Evolutionary conservation across 495 filamentous ascomycete species (phyloP), one percentile per base, ranked within the genome.

Genomic region (Podospora bellae-mahoneyi): DNA sequence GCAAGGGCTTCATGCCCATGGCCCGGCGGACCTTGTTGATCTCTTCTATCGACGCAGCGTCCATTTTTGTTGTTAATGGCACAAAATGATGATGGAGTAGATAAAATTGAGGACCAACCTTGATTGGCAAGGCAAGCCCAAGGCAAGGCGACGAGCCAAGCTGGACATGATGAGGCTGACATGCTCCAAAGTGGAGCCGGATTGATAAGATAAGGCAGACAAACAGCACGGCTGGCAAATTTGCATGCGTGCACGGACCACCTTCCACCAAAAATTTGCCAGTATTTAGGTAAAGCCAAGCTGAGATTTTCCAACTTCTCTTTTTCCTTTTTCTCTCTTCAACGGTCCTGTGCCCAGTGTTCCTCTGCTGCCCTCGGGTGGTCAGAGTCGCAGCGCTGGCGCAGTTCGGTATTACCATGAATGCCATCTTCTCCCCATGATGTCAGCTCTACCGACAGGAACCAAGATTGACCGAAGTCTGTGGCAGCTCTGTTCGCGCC

Each of bases 381-480:
- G 80, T 83, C 84, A 86, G 86, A 88, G 90, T 94, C 81, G 91
- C 30, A 91, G 83, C 82, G 80, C 85, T 90, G 88, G 66, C 83
- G 84, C 91, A 94, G 89, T 86, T 93, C 90, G 90, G 90, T 90
- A 84, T 84, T 80, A 48, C 75, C 78, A 92, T 85, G 92, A 92
- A 94, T 48, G 91, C 89, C 91, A 91, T 80, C 77, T 74, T 68
- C 64, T 77, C 69, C 76, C 78, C 78, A 85, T 93, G 89, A 87
- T 92, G 90, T 90, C 86, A 89, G 89, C 93, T 84, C 90, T 84
- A 89, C 91, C 90, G 91, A 96, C 93, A 94, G 89, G 88, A 94
- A 94, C 88, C 90, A 74, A 96, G 89, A 97, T 76, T 75, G 86
- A 95, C 83, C 75, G 76, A 72, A 74, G 64, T 81, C 76, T 73